Percentiles rank a stretch among this genome's conserved stretches.
Evolutionary conservation across 2,329 filamentous ascomycete genomes (phyloP).

Genomic region (Verticillium zaregamsianum): DNA sequence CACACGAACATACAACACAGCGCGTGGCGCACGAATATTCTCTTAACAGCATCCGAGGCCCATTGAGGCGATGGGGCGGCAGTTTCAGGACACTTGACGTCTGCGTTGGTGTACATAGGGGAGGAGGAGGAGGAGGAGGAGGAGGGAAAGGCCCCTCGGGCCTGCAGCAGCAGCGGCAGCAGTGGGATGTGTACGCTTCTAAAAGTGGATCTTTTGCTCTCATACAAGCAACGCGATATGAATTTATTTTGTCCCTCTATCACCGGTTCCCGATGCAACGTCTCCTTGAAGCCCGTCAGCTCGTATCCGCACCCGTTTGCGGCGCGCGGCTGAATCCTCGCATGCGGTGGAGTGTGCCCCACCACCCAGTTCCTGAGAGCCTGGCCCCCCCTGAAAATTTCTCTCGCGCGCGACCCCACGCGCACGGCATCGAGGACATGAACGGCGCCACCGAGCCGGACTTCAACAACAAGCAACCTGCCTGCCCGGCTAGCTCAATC

Average conservation of each 20-base stretch:
- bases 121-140: neutral
- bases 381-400: neutral
- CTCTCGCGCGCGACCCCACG: neutral
- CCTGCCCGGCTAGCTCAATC: slow-evolving; percentile 60
- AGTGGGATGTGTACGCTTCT: neutral
- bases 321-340: neutral
- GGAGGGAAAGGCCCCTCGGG: neutral
- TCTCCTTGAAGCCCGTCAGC: neutral
- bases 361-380: neutral
- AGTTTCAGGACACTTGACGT: neutral
- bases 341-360: neutral
- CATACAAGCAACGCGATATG: neutral
- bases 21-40: neutral
- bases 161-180: neutral
- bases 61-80: neutral
- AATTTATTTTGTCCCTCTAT: neutral
- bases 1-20: neutral
- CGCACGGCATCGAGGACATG: neutral
- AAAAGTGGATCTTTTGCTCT: neutral
- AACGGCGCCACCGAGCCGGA: neutral
- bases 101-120: neutral
- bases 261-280: neutral
- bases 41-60: neutral
- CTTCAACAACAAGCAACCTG: neutral
- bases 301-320: neutral